A percentile compares a stretch with the other conserved stretches of the same genome.
phyloP scores from a whole-genome alignment of 192 early-diverging fungal species.

The Coemansia sp. region DNA sequence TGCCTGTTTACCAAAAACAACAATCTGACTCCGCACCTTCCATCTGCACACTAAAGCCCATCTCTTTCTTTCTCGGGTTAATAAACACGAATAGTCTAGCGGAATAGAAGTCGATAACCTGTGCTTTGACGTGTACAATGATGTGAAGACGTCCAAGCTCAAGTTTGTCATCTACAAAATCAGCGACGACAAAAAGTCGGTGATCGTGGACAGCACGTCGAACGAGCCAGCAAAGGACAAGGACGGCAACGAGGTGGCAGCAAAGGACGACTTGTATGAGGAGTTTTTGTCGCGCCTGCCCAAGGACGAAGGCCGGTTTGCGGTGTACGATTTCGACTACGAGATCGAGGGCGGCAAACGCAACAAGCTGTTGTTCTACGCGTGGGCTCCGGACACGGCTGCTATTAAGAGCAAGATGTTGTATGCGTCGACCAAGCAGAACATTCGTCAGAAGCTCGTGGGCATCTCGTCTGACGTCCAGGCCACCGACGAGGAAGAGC shows the following conservation, averaged over 20 bases:
- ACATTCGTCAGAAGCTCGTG: conserved; percentile 68
- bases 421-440: conserved; percentile 83
- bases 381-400: conserved; percentile 84
- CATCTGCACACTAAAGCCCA: background rate
- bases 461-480: conserved; percentile 79
- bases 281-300: conserved; percentile 69
- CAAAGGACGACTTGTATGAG: conserved; percentile 57
- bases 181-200: conserved; percentile 62
- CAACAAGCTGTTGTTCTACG: conserved; percentile 84
- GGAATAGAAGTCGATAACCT: conserved; percentile 68
- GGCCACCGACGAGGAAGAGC: conserved; percentile 79
- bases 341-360: conserved; percentile 61
- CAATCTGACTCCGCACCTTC: background rate
- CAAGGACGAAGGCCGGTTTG: conserved; percentile 73
- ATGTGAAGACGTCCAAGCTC: conserved; percentile 64
- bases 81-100: conserved; percentile 54
- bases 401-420: conserved; percentile 85
- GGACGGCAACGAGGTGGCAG: conserved; percentile 57
- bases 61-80: background rate
- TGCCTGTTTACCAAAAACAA: too few relatives aligned
- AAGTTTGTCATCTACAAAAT: conserved; percentile 84
- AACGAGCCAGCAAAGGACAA: conserved; percentile 62
- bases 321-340: conserved; percentile 87
- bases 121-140: conserved; percentile 66
- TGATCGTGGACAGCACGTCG: conserved; percentile 58